A percentile compares a stretch with the other conserved stretches of the same genome.
These are phyloP conservation scores for Colletotrichum sp. DNA, from an alignment of 2,329 filamentous ascomycete species.

Conservation along the genomic window DNA sequence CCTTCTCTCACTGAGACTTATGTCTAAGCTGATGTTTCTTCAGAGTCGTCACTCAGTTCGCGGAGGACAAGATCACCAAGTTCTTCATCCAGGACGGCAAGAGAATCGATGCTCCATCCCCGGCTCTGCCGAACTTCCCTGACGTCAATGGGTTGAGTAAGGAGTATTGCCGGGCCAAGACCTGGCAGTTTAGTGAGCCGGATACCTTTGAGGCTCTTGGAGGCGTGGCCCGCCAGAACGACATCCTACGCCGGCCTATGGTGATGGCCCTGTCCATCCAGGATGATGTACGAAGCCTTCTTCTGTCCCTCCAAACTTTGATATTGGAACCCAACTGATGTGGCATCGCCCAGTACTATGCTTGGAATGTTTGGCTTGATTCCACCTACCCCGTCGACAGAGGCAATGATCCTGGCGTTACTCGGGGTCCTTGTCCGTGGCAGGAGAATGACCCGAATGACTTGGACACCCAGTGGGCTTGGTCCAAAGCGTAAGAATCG, in stretches of 20 bases:
- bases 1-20: neutral
- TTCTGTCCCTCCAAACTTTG: accelerated
- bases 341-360: neutral
- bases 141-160: neutral
- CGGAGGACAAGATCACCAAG: constrained; percentile 55
- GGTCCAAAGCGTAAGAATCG: neutral
- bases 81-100: constrained; percentile 66
- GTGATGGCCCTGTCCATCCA: constrained; percentile 16
- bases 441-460: neutral
- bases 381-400: neutral
- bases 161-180: neutral
- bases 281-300: neutral
- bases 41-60: constrained; percentile 66
- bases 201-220: neutral
- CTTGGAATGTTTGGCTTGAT: constrained; percentile 13
- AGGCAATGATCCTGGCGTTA: neutral
- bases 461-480: neutral
- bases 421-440: neutral
- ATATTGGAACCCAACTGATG: neutral
- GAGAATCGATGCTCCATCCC: constrained; percentile 51
- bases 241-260: neutral
- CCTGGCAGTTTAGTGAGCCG: neutral
- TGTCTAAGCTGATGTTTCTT: neutral
- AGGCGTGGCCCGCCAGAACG: neutral
- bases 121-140: neutral